Base-by-base conservation (phyloP, 306 rosid genomes). In the Sindora glabra region DNA sequence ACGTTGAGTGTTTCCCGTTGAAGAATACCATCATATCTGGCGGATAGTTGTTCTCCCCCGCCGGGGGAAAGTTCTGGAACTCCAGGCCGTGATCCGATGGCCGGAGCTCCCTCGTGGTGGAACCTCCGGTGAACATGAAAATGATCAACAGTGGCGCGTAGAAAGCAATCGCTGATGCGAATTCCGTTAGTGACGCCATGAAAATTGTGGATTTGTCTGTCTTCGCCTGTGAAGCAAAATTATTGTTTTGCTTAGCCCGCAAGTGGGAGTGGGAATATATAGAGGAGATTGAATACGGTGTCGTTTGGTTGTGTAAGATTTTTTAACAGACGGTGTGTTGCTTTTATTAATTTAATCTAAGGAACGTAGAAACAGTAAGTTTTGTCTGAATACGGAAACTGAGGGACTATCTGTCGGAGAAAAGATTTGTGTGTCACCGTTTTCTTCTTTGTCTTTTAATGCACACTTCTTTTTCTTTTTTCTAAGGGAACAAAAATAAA, bases 51-150 rank as follows among this genome's bases (percentile, higher is more conserved):
- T 64, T 64, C 5, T 51, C 27, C 29, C 68, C 75, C 2, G 62
- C 66, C 27, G 77, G 70, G 6, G 81, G 73, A 6, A 85, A 48
- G 33, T 69, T 60, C 73, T 87, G 90, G 78, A 50, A 81, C 5
- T 15, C 67, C 37, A 92, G 75, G 0, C 98, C 96, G 58, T 92
- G 98, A 22, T 83, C 74, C 34, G 97, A 83, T 2, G 97, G 97
- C 29, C 96, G 85, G 55, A 87, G 77, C 41, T 91, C 97, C 23
- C 62, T 63, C 4, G 67, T 76, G 33, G 69, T n/a, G 64, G 77
- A 58, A 6, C 2, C 25, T 17, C 81, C 79, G 53, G 76, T 48
- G 64, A 82, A 13, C 5, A 60, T 2, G 5, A 66, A 8, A 0
- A 45, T 30, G 69, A 59, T 0, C 2, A 70, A 8, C 41, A 48